Evolutionary conservation across 179 eudicot species (phyloP).

Genomic region (Spinacia oleracea): DNA sequence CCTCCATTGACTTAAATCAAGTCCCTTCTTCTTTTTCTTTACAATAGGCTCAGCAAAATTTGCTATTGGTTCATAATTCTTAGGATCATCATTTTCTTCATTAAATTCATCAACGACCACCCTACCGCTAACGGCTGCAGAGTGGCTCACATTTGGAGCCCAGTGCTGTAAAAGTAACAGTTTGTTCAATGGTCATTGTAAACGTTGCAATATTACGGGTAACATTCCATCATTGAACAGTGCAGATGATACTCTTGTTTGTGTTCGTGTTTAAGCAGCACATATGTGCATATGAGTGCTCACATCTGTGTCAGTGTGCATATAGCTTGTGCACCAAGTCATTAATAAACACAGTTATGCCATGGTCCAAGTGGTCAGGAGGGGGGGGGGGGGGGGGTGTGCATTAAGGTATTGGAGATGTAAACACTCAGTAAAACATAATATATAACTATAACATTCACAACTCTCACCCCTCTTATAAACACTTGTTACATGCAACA

Average conservation of each 20-base stretch:
- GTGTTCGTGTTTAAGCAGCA: not conserved
- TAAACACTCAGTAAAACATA: not conserved
- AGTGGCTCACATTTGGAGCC: slow-evolving; percentile 47
- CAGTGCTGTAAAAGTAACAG: slow-evolving; percentile 55
- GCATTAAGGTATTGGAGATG: not conserved
- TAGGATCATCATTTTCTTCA: slow-evolving; percentile 49
- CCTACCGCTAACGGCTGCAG: slow-evolving; percentile 16
- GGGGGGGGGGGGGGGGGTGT: not conserved
- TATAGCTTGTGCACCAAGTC: not conserved
- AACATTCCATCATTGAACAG: not conserved
- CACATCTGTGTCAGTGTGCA: not conserved
- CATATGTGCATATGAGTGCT: not conserved
- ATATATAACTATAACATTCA: not conserved
- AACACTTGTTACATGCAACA: not conserved
- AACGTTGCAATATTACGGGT: not conserved
- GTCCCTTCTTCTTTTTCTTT: slow-evolving; percentile 64
- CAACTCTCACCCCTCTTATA: not conserved
- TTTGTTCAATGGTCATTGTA: not conserved
- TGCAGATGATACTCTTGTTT: not conserved
- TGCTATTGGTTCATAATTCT: slow-evolving; percentile 42
- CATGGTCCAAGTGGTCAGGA: no score
- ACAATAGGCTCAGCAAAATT: slow-evolving; percentile 60
- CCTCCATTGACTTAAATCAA: slow-evolving; percentile 70
- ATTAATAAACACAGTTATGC: not conserved
- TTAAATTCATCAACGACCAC: slow-evolving; percentile 31